A percentile compares a stretch with the other conserved stretches of the same genome.
Evolutionary conservation across 2,329 filamentous ascomycete genomes (phyloP).

Genomic region (Ceratocystis variospora): DNA sequence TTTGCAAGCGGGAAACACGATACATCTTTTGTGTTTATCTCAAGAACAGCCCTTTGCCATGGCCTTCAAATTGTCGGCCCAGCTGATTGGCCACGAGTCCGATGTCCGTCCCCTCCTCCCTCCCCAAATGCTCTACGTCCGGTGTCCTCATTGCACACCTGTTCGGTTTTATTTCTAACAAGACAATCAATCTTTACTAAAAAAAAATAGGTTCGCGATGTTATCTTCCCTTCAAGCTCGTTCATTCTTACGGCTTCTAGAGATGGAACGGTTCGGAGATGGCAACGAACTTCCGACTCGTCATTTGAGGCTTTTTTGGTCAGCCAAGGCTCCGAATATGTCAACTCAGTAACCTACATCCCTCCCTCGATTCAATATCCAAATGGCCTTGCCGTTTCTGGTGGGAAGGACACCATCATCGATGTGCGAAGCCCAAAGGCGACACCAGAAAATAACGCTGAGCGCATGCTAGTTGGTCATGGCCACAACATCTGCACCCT

Average conservation of each 20-base stretch:
- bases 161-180: background rate
- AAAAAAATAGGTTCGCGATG: constrained; percentile 62
- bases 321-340: constrained; percentile 67
- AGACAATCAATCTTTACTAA: background rate
- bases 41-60: background rate
- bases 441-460: constrained; percentile 58
- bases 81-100: constrained; percentile 76
- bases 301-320: constrained; percentile 63
- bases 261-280: constrained; percentile 79
- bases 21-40: background rate
- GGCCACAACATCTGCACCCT: constrained; percentile 76
- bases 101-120: constrained; percentile 50
- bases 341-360: constrained; percentile 72
- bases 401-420: constrained; percentile 83
- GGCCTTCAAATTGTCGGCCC: constrained; percentile 83
- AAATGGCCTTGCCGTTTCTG: constrained; percentile 71
- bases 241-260: constrained; percentile 73
- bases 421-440: constrained; percentile 66
- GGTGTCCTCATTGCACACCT: constrained; percentile 18
- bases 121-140: background rate
- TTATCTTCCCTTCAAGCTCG: constrained; percentile 61
- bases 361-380: constrained; percentile 54
- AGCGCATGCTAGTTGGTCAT: constrained; percentile 77
- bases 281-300: constrained; percentile 52
- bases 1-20: no score